These are phyloP conservation scores for Pisolithus orientalis DNA, from an alignment of 768 basidiomycete species.

Conservation along the genomic window DNA sequence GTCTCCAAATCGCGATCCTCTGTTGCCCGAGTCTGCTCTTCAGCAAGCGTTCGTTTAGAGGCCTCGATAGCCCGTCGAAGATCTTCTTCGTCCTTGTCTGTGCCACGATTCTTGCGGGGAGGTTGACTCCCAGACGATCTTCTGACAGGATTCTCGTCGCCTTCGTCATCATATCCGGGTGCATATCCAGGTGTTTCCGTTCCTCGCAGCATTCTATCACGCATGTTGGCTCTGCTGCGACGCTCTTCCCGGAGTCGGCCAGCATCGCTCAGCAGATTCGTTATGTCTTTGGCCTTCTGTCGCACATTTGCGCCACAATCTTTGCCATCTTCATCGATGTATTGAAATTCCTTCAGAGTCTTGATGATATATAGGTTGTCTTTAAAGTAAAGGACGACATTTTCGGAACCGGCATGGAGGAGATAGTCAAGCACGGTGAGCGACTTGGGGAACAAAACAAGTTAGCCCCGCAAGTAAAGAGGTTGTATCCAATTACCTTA, in stretches of 20 bases:
- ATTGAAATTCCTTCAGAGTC: constrained; percentile 98
- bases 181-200: constrained; percentile 40
- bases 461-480: constrained; percentile 4
- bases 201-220: constrained; percentile 86
- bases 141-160: constrained; percentile 4
- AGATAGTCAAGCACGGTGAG: constrained; percentile 94
- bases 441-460: constrained; percentile 39
- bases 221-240: constrained; percentile 80
- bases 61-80: constrained; percentile 82
- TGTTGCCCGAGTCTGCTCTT: constrained; percentile 53
- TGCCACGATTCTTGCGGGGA: constrained; percentile 10
- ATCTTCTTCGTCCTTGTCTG: constrained; percentile 74
- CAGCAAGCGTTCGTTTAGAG: constrained; percentile 67
- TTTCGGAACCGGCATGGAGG: constrained; percentile 94
- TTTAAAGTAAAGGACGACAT: constrained; percentile 96
- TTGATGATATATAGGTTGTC: constrained; percentile 98
- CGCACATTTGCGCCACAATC: constrained; percentile 98
- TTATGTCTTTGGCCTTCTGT: constrained; percentile 97
- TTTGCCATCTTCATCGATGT: constrained; percentile 89
- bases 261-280: constrained; percentile 86
- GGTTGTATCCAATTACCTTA: constrained; percentile 51
- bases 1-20: constrained; percentile 82
- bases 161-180: constrained; percentile 28
- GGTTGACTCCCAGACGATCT: constrained; percentile 8
- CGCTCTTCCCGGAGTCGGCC: constrained; percentile 81